Evolutionary conservation across 2,329 filamentous ascomycete genomes (phyloP).

Genomic region (Sordariomycetes sp.): DNA sequence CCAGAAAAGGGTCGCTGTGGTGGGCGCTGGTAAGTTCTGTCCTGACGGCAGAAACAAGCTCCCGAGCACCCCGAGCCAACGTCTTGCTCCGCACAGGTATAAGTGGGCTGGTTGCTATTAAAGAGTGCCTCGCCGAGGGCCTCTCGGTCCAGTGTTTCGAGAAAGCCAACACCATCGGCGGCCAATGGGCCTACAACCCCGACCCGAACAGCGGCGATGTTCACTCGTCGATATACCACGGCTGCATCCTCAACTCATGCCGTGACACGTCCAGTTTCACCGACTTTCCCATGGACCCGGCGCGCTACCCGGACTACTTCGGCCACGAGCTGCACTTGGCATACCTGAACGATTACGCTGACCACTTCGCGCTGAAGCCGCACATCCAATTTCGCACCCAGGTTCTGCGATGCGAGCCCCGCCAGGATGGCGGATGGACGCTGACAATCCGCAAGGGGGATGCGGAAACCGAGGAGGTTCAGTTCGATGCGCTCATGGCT

Average conservation of each 20-base stretch:
- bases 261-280: conserved; percentile 24
- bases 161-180: conserved; percentile 20
- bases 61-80: background rate
- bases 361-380: conserved; percentile 20
- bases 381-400: conserved; percentile 21
- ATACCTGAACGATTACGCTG: conserved; percentile 24
- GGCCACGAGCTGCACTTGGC: conserved; percentile 19
- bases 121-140: conserved; percentile 24
- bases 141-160: conserved; percentile 23
- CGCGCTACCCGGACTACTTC: conserved; percentile 23
- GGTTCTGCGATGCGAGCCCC: conserved; percentile 18
- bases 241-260: conserved; percentile 23
- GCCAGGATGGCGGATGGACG: conserved; percentile 16
- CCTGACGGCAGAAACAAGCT: background rate
- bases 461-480: conserved; percentile 10
- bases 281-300: conserved; percentile 27
- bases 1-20: conserved; percentile 10
- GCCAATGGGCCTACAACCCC: conserved; percentile 25
- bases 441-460: conserved; percentile 13
- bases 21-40: conserved; percentile 12
- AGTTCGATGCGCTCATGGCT: conserved; percentile 23
- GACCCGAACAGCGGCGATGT: conserved; percentile 13
- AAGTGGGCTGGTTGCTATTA: conserved; percentile 22
- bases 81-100: conserved; percentile 13
- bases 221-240: conserved; percentile 21